Evolutionary conservation across 495 filamentous ascomycete species (phyloP), one percentile per base, ranked within the genome.

Genomic region (Neurospora sp.): DNA sequence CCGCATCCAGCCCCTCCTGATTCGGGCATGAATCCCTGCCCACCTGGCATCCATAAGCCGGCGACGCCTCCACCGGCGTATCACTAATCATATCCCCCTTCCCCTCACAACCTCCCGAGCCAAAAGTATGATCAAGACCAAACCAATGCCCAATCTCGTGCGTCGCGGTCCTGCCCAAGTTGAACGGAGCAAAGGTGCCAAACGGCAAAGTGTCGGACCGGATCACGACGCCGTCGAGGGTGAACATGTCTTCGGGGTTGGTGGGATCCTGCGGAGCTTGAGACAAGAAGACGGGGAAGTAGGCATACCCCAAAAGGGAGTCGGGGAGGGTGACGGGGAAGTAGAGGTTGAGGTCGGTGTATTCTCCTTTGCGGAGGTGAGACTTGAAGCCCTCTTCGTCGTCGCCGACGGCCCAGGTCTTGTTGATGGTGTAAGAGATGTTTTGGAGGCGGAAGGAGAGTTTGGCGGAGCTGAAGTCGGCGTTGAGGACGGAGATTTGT

Each of bases 111-210:
- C 72, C 70, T 10, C 85, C 86, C n/a, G n/a, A n/a, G n/a, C 54
- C 54, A 75, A 88, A 88, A n/a, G 83, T 85, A 76, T 89, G 87
- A 72, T 81, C 78, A 69, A 88, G 80, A 37, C 86, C 84, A 23
- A 88, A 77, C 85, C 86, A 88, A 76, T 88, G 87, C 6, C 85
- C 86, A 37, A 85, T 83, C 78, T 88, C 87, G 74, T 89, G 87
- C 42, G 85, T 84, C 14, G 84, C 84, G 14, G 86, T 88, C 69
- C 76, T 81, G 71, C 87, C 86, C 39, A 78, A 66, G 77, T 86
- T 82, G 31, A 35, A 66, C 0, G 54, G 54, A 1, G 54, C 27
- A 2, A 16, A 66, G 76, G 83, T 85, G 38, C 78, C 79, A 8
- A 38, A 69, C 5, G 54, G 72, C 3, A 73, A 38, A 10, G 72